Evolutionary conservation across 805 yeast genomes (phyloP).

Genomic region (Spathaspora hagerdaliae): DNA sequence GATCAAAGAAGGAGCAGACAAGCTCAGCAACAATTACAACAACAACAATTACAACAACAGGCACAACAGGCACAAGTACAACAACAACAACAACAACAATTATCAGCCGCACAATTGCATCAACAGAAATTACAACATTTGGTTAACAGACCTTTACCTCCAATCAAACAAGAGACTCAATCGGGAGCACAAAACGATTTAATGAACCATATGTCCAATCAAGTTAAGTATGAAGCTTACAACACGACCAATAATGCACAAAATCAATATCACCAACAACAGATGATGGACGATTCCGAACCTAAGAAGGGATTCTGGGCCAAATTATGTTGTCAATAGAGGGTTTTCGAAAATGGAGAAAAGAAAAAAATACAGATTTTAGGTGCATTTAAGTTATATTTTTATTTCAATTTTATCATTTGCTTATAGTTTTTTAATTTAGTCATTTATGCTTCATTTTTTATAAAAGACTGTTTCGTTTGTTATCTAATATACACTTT

Average conservation of each 20-base stretch:
- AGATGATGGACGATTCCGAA: constrained; percentile 26
- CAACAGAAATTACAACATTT: constrained; percentile 46
- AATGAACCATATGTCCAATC: constrained; percentile 16
- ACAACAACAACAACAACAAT: constrained; percentile 29
- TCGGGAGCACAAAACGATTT: constrained; percentile 7
- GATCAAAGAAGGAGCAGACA: constrained; percentile 44
- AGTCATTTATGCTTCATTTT: no score
- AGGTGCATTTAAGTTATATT: no score
- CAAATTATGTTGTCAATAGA: constrained; percentile 38
- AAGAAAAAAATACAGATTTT: no score
- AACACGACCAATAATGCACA: constrained; percentile 8
- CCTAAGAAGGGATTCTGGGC: constrained; percentile 40
- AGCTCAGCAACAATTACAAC: constrained; percentile 24
- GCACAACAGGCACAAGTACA: constrained; percentile 14
- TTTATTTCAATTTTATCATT: no score
- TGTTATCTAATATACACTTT: no score
- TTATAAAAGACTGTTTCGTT: no score
- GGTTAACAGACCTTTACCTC: constrained; percentile 46
- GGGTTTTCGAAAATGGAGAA: no score
- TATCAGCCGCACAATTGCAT: constrained; percentile 44
- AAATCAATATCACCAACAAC: constrained; percentile 34
- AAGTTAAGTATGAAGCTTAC: constrained; percentile 14
- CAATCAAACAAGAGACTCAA: constrained; percentile 40
- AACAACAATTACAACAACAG: constrained; percentile 10
- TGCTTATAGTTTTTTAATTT: no score